Percentiles rank a stretch among this genome's conserved stretches.
Conservation (phyloP, 176 grass and related monocot species). For the Musa troglodytarum region DNA sequence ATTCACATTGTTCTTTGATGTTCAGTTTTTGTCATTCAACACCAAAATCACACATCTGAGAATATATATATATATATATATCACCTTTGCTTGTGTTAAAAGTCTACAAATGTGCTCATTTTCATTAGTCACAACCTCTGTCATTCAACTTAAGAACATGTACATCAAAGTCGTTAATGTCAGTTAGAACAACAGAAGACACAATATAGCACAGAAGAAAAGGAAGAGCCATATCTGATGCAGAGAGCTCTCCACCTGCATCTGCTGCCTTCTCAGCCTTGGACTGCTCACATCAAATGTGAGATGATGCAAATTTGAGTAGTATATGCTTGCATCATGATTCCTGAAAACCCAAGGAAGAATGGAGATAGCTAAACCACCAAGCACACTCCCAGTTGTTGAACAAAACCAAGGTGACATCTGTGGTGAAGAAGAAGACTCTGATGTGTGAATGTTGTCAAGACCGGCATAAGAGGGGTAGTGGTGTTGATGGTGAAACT, state of each 20-base stretch:
- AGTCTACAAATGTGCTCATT: no score
- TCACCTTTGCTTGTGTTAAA: no score
- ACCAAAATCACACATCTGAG: no score
- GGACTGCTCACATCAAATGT: constrained; percentile 19
- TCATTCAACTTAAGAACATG: neutral
- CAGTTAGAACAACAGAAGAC: constrained; percentile 61
- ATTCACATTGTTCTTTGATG: no score
- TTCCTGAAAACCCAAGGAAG: constrained; percentile 37
- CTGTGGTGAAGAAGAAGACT: neutral
- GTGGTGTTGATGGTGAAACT: neutral
- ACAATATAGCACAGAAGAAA: constrained; percentile 43
- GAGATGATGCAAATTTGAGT: constrained; percentile 21
- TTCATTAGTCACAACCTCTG: no score
- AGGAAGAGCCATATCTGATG: constrained; percentile 79
- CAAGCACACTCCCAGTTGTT: constrained; percentile 38
- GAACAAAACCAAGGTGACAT: constrained; percentile 14
- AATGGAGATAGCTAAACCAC: constrained; percentile 38
- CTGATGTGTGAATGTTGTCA: constrained; percentile 7
- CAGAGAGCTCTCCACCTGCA: constrained; percentile 54
- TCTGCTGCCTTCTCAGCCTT: constrained; percentile 43
- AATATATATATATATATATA: no score
- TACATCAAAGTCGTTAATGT: neutral
- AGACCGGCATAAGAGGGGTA: neutral
- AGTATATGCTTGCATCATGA: constrained; percentile 16
- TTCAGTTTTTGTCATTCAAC: no score